These are phyloP conservation scores for Protomyces inundatus DNA, from an alignment of 1,139 yeast genomes.

Conservation along the genomic window DNA sequence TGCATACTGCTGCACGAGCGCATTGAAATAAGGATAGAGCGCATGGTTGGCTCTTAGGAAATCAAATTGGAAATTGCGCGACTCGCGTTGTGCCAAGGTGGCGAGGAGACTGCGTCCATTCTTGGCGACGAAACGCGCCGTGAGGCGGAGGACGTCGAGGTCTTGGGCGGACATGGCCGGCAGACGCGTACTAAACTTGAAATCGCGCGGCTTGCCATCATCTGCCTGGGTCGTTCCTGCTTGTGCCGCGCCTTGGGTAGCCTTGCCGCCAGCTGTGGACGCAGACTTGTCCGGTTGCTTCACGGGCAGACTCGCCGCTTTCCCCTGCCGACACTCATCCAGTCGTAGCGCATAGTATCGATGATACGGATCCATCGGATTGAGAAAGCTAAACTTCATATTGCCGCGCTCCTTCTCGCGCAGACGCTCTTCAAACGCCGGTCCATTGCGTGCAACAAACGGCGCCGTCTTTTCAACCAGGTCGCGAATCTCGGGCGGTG, in stretches of 20 bases:
- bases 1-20: slow-evolving; percentile 55
- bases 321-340: slow-evolving; percentile 34
- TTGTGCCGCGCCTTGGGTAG: background rate
- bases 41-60: slow-evolving; percentile 63
- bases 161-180: slow-evolving; percentile 62
- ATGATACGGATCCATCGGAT: slow-evolving; percentile 52
- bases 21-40: slow-evolving; percentile 50
- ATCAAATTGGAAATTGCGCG: slow-evolving; percentile 56
- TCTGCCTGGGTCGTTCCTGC: slow-evolving; percentile 30
- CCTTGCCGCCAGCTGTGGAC: background rate
- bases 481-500: slow-evolving; percentile 54
- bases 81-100: slow-evolving; percentile 43
- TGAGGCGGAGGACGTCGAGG: slow-evolving; percentile 60
- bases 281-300: slow-evolving; percentile 15
- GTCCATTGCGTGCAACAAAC: slow-evolving; percentile 66
- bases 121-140: slow-evolving; percentile 62
- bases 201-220: slow-evolving; percentile 40
- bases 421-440: slow-evolving; percentile 56
- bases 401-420: slow-evolving; percentile 45
- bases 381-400: slow-evolving; percentile 60
- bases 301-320: slow-evolving; percentile 30
- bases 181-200: slow-evolving; percentile 48
- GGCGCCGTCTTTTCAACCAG: slow-evolving; percentile 68
- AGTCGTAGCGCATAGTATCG: slow-evolving; percentile 50
- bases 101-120: slow-evolving; percentile 50